Conservation (phyloP, 805 yeast species). For the Teunomyces aglyptinius region DNA sequence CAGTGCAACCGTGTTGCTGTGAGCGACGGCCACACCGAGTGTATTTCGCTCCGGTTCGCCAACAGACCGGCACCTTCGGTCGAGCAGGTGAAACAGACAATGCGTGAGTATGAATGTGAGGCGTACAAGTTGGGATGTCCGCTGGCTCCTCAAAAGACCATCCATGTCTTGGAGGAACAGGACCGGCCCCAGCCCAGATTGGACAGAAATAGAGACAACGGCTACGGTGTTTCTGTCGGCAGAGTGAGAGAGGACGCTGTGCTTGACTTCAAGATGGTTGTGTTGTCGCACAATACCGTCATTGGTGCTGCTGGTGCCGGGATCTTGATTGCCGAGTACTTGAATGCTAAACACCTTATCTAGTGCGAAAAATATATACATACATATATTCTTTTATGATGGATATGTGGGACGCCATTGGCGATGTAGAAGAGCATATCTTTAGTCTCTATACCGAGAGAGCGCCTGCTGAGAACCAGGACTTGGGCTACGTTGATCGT, state of each 20-base stretch:
- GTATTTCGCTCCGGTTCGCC: conserved; percentile 82
- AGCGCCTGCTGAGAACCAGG: conserved; percentile 22
- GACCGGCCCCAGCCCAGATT: conserved; percentile 98
- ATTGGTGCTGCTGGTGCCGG: conserved; percentile 99
- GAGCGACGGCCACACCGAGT: conserved; percentile 96
- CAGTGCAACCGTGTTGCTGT: conserved; percentile 97
- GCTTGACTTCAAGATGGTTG: conserved; percentile 93
- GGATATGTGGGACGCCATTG: conserved; percentile 19
- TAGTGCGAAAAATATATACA: conserved; percentile 25
- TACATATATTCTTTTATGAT: background rate
- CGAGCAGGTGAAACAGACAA: conserved; percentile 69
- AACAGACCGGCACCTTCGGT: conserved; percentile 81
- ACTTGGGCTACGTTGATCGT: conserved; percentile 38
- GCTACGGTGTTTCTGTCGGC: conserved; percentile 93
- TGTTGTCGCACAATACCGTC: conserved; percentile 94
- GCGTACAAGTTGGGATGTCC: conserved; percentile 76
- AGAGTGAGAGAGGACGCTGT: conserved; percentile 92
- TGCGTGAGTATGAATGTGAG: conserved; percentile 77
- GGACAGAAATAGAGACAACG: conserved; percentile 92
- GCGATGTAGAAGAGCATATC: conserved; percentile 29
- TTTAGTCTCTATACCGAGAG: conserved; percentile 30
- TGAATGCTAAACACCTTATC: conserved; percentile 72
- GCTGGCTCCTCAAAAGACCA: conserved; percentile 91
- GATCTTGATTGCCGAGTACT: conserved; percentile 87
- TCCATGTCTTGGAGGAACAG: conserved; percentile 84